These are phyloP conservation scores for Ophiostoma perfectum DNA, from an alignment of 2,329 filamentous ascomycete genomes.

Conservation along the genomic window DNA sequence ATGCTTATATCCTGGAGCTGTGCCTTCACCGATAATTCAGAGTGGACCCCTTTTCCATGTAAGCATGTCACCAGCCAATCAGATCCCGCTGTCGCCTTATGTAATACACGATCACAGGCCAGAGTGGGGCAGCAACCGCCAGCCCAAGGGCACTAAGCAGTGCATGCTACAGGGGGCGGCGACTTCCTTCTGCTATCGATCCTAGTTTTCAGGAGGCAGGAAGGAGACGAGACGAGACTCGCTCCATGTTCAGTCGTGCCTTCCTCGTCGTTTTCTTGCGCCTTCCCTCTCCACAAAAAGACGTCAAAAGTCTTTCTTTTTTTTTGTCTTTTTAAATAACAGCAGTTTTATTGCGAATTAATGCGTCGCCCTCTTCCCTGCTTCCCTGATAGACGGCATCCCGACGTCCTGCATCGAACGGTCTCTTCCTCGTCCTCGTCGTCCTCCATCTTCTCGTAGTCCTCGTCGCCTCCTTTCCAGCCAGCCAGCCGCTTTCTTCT, in stretches of 20 bases:
- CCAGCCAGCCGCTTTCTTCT: background rate
- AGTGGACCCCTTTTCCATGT: background rate
- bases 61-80: background rate
- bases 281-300: conserved; percentile 15
- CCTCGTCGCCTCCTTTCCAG: background rate
- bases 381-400: background rate
- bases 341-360: conserved; percentile 6
- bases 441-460: background rate
- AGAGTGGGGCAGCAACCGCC: background rate
- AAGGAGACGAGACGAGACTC: background rate
- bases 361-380: background rate
- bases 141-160: background rate
- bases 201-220: background rate
- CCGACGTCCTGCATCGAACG: background rate
- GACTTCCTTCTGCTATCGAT: background rate
- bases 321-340: background rate
- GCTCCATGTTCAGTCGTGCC: background rate
- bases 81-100: background rate
- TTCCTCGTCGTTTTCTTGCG: conserved; percentile 16
- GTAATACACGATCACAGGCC: conserved; percentile 1
- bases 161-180: background rate
- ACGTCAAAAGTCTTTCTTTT: background rate
- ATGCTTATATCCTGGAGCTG: background rate
- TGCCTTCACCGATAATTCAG: background rate
- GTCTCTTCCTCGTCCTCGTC: background rate